Percentiles rank a stretch among this genome's conserved stretches.
Conservation (phyloP, 139 green algal species). For the Coccomyxa sp. region DNA sequence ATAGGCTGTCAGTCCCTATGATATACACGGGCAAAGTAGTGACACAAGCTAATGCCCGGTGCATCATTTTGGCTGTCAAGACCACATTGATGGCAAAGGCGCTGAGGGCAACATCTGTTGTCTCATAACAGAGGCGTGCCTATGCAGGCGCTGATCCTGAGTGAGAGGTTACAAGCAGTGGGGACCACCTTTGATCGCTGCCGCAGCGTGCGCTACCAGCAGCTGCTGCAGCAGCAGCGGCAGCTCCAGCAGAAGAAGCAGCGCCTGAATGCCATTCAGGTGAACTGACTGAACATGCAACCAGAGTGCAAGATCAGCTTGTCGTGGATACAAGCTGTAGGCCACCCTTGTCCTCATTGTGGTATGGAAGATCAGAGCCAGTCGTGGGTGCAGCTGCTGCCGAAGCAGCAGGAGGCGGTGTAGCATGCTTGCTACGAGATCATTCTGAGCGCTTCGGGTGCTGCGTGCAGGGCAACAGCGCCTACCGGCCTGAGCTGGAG, state of each 20-base stretch:
- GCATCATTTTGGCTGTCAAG: background rate
- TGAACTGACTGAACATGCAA: background rate
- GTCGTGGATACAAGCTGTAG: too few relatives aligned
- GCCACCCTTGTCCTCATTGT: too few relatives aligned
- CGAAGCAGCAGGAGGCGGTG: too few relatives aligned
- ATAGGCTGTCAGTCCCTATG: background rate
- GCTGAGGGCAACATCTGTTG: too few relatives aligned
- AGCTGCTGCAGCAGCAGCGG: conserved; percentile 31
- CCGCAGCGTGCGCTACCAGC: conserved; percentile 50
- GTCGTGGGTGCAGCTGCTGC: too few relatives aligned
- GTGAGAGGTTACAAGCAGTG: conserved; percentile 53
- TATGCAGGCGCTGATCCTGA: conserved; percentile 68
- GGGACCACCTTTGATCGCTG: conserved; percentile 59
- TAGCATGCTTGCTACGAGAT: too few relatives aligned
- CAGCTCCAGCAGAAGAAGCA: background rate
- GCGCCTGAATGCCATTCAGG: background rate
- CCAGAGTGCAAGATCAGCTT: background rate
- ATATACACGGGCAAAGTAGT: background rate
- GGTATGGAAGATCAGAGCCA: too few relatives aligned
- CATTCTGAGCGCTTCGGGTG: too few relatives aligned
- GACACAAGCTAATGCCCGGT: background rate
- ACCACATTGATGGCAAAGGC: too few relatives aligned
- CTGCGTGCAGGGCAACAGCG: background rate
- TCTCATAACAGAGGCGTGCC: too few relatives aligned
- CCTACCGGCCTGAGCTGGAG: background rate